phyloP scores from a whole-genome alignment of 805 yeast genomes.

The Yarrowia hollandica region DNA sequence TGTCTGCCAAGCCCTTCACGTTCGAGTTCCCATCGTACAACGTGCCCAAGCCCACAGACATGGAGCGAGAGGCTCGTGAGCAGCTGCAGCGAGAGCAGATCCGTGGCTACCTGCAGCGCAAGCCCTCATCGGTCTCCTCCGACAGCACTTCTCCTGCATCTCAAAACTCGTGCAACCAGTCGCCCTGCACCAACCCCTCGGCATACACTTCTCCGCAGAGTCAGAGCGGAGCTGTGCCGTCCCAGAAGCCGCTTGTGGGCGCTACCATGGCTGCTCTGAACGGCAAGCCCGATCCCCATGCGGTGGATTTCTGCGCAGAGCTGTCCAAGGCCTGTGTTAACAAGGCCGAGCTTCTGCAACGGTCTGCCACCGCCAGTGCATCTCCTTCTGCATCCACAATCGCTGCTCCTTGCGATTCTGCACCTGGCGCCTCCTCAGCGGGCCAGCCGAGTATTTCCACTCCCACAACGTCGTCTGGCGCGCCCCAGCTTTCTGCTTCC shows the following conservation, averaged over 20 bases:
- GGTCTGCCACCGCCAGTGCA: neutral
- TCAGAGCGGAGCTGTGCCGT: no score
- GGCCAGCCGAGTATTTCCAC: neutral
- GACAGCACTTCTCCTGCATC: conserved; percentile 17
- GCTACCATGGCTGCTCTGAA: conserved; percentile 11
- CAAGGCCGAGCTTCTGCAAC: conserved; percentile 18
- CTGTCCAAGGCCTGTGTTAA: conserved; percentile 28
- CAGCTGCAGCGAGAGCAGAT: conserved; percentile 28
- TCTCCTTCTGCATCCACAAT: neutral
- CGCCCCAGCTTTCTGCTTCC: conserved; percentile 6
- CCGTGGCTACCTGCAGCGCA: conserved; percentile 12
- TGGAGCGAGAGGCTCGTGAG: conserved; percentile 8
- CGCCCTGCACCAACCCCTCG: conserved; percentile 23
- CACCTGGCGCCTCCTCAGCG: neutral
- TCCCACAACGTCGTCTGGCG: neutral
- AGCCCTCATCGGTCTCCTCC: conserved; percentile 12
- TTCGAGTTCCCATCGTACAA: conserved; percentile 58
- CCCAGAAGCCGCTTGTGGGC: conserved; percentile 4
- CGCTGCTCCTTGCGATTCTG: neutral
- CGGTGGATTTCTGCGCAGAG: conserved; percentile 26
- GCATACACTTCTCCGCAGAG: conserved; percentile 14
- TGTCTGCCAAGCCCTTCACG: conserved; percentile 42
- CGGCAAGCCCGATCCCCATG: conserved; percentile 16
- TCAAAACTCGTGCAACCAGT: conserved; percentile 17
- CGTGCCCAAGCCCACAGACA: neutral